Percentiles rank a stretch among this genome's conserved stretches.
phyloP scores from a whole-genome alignment of 1,139 yeast genomes.

The Geotrichum fermentans region DNA sequence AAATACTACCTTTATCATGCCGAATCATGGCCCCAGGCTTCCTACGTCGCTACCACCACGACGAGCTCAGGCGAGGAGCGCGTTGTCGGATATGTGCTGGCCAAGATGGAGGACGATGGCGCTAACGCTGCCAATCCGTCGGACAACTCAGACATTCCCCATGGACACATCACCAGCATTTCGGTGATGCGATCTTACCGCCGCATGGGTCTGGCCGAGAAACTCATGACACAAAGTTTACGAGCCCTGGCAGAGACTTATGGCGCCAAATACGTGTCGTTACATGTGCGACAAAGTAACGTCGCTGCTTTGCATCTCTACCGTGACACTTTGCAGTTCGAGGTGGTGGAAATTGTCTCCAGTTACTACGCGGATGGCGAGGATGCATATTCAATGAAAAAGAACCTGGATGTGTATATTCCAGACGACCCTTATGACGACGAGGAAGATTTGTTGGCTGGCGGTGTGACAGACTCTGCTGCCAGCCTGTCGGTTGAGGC shows the following conservation, averaged over 20 bases:
- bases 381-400: constrained; percentile 94
- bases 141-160: constrained; percentile 72
- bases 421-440: constrained; percentile 29
- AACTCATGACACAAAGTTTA: constrained; percentile 83
- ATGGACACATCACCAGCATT: constrained; percentile 90
- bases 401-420: constrained; percentile 24
- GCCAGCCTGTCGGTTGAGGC: constrained; percentile 9
- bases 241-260: constrained; percentile 78
- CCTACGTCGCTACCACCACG: constrained; percentile 87
- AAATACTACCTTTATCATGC: constrained; percentile 93
- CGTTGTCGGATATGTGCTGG: constrained; percentile 88
- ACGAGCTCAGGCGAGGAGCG: constrained; percentile 53
- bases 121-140: constrained; percentile 27
- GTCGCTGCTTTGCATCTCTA: constrained; percentile 91
- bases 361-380: constrained; percentile 95
- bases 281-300: constrained; percentile 91
- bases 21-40: constrained; percentile 95
- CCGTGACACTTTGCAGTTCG: constrained; percentile 78
- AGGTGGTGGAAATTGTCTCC: constrained; percentile 72
- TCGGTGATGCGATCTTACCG: constrained; percentile 95
- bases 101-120: constrained; percentile 80
- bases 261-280: constrained; percentile 75
- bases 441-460: constrained; percentile 32
- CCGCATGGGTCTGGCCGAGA: constrained; percentile 91
- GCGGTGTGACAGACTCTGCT: constrained; percentile 22